These are phyloP conservation scores for Fistulinella prunicolor DNA, from an alignment of 768 basidiomycete genomes.

Conservation along the genomic window DNA sequence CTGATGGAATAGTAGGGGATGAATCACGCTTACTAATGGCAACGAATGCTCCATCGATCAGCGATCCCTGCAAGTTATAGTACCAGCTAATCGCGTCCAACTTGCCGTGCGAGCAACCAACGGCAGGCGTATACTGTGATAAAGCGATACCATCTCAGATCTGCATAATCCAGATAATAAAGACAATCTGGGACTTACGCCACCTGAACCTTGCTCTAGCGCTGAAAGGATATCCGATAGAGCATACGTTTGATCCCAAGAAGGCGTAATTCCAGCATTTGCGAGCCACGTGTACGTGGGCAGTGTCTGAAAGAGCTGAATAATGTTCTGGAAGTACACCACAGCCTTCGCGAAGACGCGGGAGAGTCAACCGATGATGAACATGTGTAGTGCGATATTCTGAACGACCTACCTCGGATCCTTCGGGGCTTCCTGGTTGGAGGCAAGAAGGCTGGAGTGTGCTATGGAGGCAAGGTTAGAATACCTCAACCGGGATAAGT, in stretches of 20 bases:
- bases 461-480: conserved; percentile 31
- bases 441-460: conserved; percentile 59
- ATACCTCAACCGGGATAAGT: not conserved
- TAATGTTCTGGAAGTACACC: conserved; percentile 56
- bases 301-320: conserved; percentile 60
- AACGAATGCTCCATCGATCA: conserved; percentile 61
- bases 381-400: not conserved
- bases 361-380: not conserved
- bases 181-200: conserved; percentile 17
- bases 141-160: not conserved
- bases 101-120: conserved; percentile 41
- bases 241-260: conserved; percentile 49
- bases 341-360: conserved; percentile 46
- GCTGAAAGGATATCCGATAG: conserved; percentile 54
- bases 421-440: conserved; percentile 51
- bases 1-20: not conserved
- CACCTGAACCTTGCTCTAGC: conserved; percentile 52
- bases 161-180: not conserved
- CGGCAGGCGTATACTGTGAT: conserved; percentile 45
- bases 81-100: conserved; percentile 55
- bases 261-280: conserved; percentile 73
- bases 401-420: conserved; percentile 50
- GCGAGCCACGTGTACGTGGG: conserved; percentile 74
- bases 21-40: conserved; percentile 47
- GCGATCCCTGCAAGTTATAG: conserved; percentile 60